These are phyloP conservation scores for Lactifluus subvellereus DNA, from an alignment of 768 basidiomycete species.

Conservation along the genomic window DNA sequence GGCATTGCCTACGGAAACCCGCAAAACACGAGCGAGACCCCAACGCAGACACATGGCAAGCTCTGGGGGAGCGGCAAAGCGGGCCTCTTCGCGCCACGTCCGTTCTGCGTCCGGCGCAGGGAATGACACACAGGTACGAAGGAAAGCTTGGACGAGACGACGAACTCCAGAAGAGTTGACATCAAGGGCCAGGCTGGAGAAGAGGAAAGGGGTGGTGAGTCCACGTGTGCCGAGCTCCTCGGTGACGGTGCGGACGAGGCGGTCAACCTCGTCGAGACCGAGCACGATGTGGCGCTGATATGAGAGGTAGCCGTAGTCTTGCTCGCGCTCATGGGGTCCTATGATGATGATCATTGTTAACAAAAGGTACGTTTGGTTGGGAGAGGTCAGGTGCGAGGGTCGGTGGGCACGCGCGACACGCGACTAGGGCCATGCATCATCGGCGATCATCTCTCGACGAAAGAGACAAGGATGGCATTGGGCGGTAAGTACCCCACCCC, in stretches of 20 bases:
- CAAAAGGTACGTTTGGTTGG: not conserved
- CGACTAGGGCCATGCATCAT: not conserved
- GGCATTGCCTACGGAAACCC: conserved; percentile 62
- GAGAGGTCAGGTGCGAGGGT: not conserved
- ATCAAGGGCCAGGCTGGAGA: conserved; percentile 84
- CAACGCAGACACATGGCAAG: conserved; percentile 90
- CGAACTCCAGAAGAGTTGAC: conserved; percentile 68
- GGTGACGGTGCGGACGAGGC: conserved; percentile 64
- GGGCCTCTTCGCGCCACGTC: conserved; percentile 74
- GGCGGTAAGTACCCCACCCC: not conserved
- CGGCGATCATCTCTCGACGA: not conserved
- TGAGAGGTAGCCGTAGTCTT: conserved; percentile 69
- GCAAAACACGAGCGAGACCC: conserved; percentile 77
- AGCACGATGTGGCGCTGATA: conserved; percentile 69
- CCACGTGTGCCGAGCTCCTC: conserved; percentile 65
- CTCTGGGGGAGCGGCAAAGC: conserved; percentile 80
- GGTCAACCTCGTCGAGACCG: conserved; percentile 65
- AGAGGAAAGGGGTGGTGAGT: conserved; percentile 86
- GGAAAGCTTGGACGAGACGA: conserved; percentile 73
- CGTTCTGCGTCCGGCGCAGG: conserved; percentile 39
- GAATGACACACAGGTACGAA: conserved; percentile 48
- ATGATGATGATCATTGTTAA: conserved; percentile 19
- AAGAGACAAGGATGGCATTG: not conserved
- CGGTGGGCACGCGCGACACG: not conserved
- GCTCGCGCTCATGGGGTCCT: conserved; percentile 26